Conservation (phyloP, 495 filamentous ascomycete genomes). For the Neurospora tetrasperma region DNA sequence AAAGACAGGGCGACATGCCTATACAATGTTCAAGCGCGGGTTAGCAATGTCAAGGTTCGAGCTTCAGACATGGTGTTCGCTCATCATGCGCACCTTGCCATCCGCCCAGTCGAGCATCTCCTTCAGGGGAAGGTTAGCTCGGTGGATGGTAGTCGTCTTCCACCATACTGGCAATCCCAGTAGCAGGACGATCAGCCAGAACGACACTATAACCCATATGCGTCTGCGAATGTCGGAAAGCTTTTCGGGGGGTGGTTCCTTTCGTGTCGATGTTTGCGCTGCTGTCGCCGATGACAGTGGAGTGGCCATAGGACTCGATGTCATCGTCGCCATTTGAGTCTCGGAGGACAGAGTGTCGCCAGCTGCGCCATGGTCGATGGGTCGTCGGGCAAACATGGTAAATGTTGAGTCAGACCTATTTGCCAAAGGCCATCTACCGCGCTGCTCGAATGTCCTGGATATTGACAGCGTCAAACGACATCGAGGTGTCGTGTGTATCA, state of each 20-base stretch:
- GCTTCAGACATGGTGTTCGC: neutral
- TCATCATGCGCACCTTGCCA: conserved; percentile 55
- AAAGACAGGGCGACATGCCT: conserved; percentile 84
- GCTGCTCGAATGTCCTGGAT: neutral
- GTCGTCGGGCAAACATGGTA: conserved; percentile 22
- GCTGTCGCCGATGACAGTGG: neutral
- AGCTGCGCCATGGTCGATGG: conserved; percentile 10
- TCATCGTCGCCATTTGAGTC: neutral
- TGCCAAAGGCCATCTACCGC: neutral
- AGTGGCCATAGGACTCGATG: neutral
- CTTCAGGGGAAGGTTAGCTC: conserved; percentile 71
- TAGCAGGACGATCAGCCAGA: conserved; percentile 78
- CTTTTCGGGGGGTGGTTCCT: conserved; percentile 65
- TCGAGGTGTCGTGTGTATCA: neutral
- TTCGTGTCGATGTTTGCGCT: conserved; percentile 15
- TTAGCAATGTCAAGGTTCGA: conserved; percentile 1
- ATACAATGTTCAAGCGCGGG: neutral
- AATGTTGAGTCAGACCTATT: neutral
- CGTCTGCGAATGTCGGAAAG: conserved; percentile 56
- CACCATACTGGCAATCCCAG: conserved; percentile 94
- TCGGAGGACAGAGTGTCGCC: neutral
- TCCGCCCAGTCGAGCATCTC: conserved; percentile 91
- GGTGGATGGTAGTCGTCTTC: conserved; percentile 90
- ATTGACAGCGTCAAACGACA: neutral
- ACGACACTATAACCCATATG: conserved; percentile 68